Conservation (phyloP, 805 yeast genomes). For the Ogataea populi-albae region DNA sequence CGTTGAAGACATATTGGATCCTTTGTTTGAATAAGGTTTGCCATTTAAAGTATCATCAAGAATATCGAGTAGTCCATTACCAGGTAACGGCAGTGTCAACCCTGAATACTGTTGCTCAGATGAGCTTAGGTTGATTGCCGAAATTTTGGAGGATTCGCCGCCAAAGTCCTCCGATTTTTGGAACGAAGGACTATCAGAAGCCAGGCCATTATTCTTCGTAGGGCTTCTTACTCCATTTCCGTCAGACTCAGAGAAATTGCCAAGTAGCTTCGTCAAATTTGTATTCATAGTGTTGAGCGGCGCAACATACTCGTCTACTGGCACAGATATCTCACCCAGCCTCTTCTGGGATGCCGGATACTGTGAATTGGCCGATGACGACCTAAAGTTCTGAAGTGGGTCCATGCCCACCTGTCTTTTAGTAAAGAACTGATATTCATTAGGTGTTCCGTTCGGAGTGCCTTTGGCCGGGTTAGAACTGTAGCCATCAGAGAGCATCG, state of each 20-base stretch:
- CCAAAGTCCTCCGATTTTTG: constrained; percentile 1
- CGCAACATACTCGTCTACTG: constrained; percentile 36
- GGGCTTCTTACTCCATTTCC: background rate
- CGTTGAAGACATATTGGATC: constrained; percentile 13
- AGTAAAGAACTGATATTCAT: constrained; percentile 20
- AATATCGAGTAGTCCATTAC: constrained; percentile 32
- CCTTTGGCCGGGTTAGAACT: background rate
- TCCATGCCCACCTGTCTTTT: constrained; percentile 32
- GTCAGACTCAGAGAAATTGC: constrained; percentile 16
- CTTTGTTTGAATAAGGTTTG: constrained; percentile 10
- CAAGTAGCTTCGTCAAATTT: constrained; percentile 30
- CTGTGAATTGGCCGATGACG: constrained; percentile 17
- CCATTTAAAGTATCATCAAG: constrained; percentile 20
- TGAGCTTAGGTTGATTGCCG: background rate
- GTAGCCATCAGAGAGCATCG: constrained; percentile 15
- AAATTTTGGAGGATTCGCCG: constrained; percentile 1
- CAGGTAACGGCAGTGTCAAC: constrained; percentile 24
- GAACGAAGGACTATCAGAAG: constrained; percentile 3
- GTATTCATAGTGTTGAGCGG: constrained; percentile 36
- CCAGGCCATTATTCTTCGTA: background rate
- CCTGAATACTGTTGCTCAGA: constrained; percentile 18
- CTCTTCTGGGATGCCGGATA: constrained; percentile 18
- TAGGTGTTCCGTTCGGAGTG: background rate
- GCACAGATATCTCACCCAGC: constrained; percentile 32
- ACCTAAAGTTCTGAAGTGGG: constrained; percentile 28